Evolutionary conservation across 768 basidiomycete genomes (phyloP).

Genomic region (Termitomyces sp.): DNA sequence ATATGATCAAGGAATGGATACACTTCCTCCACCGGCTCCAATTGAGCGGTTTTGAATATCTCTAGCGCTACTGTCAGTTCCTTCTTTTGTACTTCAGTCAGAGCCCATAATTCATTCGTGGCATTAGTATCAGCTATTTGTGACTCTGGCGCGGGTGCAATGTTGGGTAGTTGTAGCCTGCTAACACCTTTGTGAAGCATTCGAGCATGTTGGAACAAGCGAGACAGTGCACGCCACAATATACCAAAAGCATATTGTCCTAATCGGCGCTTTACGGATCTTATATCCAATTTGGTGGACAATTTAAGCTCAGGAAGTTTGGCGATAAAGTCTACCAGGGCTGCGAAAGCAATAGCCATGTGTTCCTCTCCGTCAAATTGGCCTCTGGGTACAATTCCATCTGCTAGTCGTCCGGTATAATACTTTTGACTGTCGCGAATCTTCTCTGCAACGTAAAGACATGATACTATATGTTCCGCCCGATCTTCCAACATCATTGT

Average conservation of each 20-base stretch:
- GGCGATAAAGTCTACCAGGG: background rate
- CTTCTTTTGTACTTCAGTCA: background rate
- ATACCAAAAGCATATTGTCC: background rate
- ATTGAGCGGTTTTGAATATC: background rate
- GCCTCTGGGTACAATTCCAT: background rate
- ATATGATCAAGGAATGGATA: conserved; percentile 1
- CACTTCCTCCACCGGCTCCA: background rate
- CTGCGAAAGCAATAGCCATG: background rate
- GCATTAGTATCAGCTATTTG: background rate
- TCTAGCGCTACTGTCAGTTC: background rate
- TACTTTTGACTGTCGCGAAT: background rate
- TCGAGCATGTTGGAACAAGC: background rate
- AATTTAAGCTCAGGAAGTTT: background rate
- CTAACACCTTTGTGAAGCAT: background rate
- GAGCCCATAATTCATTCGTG: background rate
- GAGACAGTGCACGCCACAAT: background rate
- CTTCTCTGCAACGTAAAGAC: background rate
- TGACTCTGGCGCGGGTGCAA: background rate
- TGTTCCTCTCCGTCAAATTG: background rate
- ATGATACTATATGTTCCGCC: background rate
- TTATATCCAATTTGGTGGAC: background rate
- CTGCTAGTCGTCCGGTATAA: background rate
- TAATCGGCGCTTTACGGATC: background rate
- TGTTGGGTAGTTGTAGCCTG: background rate
- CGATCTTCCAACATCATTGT: background rate